Evolutionary conservation across 2,329 filamentous ascomycete genomes (phyloP), one percentile per base, ranked within the genome.

Genomic region (Botrytis medusae): DNA sequence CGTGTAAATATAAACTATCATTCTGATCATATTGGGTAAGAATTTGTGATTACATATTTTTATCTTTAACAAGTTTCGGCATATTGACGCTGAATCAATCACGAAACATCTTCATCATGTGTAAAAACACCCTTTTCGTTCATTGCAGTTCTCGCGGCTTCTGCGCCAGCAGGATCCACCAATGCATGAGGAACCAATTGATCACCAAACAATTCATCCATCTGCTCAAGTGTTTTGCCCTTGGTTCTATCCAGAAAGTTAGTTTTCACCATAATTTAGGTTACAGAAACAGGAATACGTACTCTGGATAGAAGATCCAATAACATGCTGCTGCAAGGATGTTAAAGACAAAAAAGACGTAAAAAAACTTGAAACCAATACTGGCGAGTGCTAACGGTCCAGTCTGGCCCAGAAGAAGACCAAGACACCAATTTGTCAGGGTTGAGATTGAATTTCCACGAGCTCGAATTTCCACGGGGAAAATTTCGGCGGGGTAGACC

Each of bases 401-500:
- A 42, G 87, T 85, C 37, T 88, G 83, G 29, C 86, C 86, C 74
- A 79, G 75, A 54, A 79, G 83, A 48, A 90, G 89, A 77, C 89
- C 89, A 78, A 86, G 86, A 10, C 87, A 78, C 84, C 88, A 90
- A 74, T 86, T 89, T 40, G 85, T 85, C 75, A 84, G 86, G 0
- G 86, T 88, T 5, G 87, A 87, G 10, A 91, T 81, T 0, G 88
- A 84, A 76, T 92, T 87, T 25, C 87, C 88, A 76, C 89, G 87
- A n/a, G 89, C 85, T n/a, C 88, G 84, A 69, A 85, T 87, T 34
- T 84, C 86, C 0, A 89, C 79, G 2, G 87, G 87, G 82, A 88
- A 91, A 46, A 91, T 86, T 77, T 89, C 87, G 1, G 86, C 82
- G 1, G 87, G 85, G 70, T 89, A 79, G n/a, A 87, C 85, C 87